Base-by-base conservation (phyloP, 768 basidiomycete species). In the Tulasnella sp. region DNA sequence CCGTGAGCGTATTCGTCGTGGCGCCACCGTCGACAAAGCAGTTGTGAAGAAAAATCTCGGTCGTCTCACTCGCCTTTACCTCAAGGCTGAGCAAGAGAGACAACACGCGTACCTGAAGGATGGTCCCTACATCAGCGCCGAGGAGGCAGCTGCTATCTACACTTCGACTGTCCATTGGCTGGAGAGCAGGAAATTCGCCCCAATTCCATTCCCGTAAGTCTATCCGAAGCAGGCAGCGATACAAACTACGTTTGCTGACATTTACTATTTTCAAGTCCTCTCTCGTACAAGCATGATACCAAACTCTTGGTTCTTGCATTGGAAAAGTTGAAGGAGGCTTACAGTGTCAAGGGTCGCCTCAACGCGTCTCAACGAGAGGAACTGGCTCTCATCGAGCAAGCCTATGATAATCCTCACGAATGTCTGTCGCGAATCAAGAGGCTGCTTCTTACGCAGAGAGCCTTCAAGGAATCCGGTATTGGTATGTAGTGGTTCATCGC, bases 21-120 rank as follows among this genome's bases (percentile, higher is more conserved):
- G 96, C 77, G 96, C 96, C 4, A 97, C 96, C 7, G 96, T 96
- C 79, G 96, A 97, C 84, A 99, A 99, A 84, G 97, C 97, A 4
- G 97, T 99, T 67, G 95, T 97, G 19, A 97, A 98, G 87, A 99
- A 99, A 90, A 99, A 99, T 83, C 85, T 99, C 54, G 97, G 97
- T 78, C 93, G 97, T 81, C 89, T 99, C 71, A 99, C 97, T 79
- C 94, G 97, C 90, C 77, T 80, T 88, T 99, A 98, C 83, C 87
- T 99, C 80, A 99, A 99, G 85, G 97, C 97, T 34, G 97, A 99
- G 84, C 97, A 99, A 82, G 97, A 99, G 85, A 87, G 97, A 78
- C 97, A 99, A 83, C 97, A 99, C 80, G 96, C 92, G 3, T 99
- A 99, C 82, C 90, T 99, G 79, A 99, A 99, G 86, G 97, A 99